Evolutionary conservation across 257 asterid genomes (phyloP).

Genomic region (Nemophila menziesii): DNA sequence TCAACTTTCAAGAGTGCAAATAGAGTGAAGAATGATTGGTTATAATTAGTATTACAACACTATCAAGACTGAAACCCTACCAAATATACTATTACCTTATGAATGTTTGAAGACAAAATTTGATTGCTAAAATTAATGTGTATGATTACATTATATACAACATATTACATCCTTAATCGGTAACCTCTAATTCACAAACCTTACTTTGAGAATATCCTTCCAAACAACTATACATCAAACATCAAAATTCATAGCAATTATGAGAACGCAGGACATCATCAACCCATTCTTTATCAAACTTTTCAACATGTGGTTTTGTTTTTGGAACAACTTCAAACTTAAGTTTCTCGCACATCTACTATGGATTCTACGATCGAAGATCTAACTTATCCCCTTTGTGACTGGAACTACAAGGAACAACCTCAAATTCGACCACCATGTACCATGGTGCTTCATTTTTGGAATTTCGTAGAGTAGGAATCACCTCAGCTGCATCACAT

Average conservation of each 20-base stretch:
- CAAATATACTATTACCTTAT: too few species aligned
- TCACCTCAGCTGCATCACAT: slow-evolving; percentile 68
- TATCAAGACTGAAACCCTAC: too few species aligned
- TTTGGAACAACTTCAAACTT: slow-evolving; percentile 39
- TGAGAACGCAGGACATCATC: slow-evolving; percentile 46
- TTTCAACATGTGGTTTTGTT: slow-evolving; percentile 34
- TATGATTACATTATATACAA: too few species aligned
- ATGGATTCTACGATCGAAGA: too few species aligned
- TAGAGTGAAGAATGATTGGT: too few species aligned
- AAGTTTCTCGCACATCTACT: too few species aligned
- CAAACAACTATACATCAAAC: slow-evolving; percentile 58
- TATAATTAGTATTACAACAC: too few species aligned
- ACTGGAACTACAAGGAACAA: slow-evolving; percentile 65
- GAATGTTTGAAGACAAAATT: too few species aligned
- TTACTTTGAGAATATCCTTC: slow-evolving; percentile 30
- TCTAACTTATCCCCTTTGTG: too few species aligned
- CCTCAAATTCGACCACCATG: slow-evolving; percentile 87
- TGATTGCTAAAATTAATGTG: too few species aligned
- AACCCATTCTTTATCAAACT: slow-evolving; percentile 61
- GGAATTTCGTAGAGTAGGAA: slow-evolving; percentile 35
- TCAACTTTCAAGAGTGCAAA: too few species aligned
- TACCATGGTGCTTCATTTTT: slow-evolving; percentile 62
- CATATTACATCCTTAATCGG: slow-evolving; percentile 7
- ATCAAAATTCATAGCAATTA: slow-evolving; percentile 59
- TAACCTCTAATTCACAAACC: slow-evolving; percentile 43